phyloP scores from a whole-genome alignment of 805 yeast genomes.

The Saccharomycopsis guyanensis region DNA sequence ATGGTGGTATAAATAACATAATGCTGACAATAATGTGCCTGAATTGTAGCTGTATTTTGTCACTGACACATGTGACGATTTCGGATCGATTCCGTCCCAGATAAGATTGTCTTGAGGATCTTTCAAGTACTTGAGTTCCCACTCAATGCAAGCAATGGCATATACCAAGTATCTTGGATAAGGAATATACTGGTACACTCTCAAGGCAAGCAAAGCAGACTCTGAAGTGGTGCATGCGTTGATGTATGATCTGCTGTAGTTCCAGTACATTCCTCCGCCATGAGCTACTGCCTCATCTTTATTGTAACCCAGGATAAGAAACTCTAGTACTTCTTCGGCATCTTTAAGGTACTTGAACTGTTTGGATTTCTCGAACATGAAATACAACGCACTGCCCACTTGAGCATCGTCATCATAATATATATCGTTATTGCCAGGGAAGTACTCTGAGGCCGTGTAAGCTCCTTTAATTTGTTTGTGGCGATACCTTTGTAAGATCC shows the following conservation, averaged over 20 bases:
- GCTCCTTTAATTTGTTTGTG: conserved; percentile 37
- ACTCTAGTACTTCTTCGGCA: conserved; percentile 51
- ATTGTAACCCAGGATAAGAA: conserved; percentile 59
- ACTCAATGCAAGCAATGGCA: conserved; percentile 47
- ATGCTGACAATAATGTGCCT: conserved; percentile 54
- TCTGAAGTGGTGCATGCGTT: conserved; percentile 66
- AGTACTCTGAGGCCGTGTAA: conserved; percentile 50
- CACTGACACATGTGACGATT: conserved; percentile 20
- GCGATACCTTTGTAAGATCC: conserved; percentile 39
- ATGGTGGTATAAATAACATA: conserved; percentile 40
- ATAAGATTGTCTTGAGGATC: conserved; percentile 45
- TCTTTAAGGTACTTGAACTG: conserved; percentile 43
- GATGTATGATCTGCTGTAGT: conserved; percentile 47
- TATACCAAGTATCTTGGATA: conserved; percentile 40
- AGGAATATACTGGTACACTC: conserved; percentile 43
- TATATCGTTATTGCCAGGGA: conserved; percentile 49
- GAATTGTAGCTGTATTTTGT: conserved; percentile 60
- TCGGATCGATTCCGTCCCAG: conserved; percentile 46
- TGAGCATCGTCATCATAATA: conserved; percentile 74
- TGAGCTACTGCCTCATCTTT: conserved; percentile 30
- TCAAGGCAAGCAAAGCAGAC: conserved; percentile 52
- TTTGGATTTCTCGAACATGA: conserved; percentile 61
- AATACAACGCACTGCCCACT: conserved; percentile 53
- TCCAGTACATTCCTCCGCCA: conserved; percentile 64
- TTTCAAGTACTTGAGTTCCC: conserved; percentile 42